Percentiles rank a stretch among this genome's conserved stretches.
Conservation (phyloP, 306 rosid genomes). For the Pterocarpus santalinus region DNA sequence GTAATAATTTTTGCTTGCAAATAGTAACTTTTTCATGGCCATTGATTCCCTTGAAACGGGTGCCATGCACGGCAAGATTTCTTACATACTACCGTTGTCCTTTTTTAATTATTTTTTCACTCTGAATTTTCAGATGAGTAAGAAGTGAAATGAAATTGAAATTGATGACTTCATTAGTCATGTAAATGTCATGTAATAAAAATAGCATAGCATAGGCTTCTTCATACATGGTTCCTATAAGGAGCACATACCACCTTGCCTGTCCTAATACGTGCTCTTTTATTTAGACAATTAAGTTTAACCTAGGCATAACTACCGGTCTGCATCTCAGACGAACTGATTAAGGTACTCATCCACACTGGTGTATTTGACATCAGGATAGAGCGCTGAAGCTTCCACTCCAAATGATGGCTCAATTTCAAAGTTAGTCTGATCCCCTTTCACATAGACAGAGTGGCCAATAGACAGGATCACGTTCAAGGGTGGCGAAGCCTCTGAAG, state of each 20-base stretch:
- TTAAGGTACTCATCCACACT: conserved; percentile 71
- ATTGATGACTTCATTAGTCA: neutral
- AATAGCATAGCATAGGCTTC: neutral
- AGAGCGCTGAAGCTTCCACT: conserved; percentile 72
- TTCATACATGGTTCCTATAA: neutral
- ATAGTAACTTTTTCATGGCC: neutral
- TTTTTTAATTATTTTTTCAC: neutral
- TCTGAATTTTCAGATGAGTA: neutral
- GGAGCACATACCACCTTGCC: neutral
- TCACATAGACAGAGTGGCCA: conserved; percentile 59
- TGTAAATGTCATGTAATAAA: neutral
- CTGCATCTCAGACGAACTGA: conserved; percentile 57
- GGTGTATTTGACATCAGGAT: conserved; percentile 76
- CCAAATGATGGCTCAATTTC: conserved; percentile 72
- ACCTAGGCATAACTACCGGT: neutral
- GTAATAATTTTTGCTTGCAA: neutral
- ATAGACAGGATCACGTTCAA: conserved; percentile 49
- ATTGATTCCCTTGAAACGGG: neutral
- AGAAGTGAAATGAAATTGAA: neutral
- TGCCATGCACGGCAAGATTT: neutral
- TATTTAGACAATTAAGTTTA: conserved; percentile 11
- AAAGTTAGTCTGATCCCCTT: conserved; percentile 73
- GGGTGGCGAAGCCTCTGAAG: conserved; percentile 64
- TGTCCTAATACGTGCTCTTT: neutral
- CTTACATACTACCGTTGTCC: neutral